Conservation (phyloP, 106 monocot genomes). For the Iris macrosiphon region DNA sequence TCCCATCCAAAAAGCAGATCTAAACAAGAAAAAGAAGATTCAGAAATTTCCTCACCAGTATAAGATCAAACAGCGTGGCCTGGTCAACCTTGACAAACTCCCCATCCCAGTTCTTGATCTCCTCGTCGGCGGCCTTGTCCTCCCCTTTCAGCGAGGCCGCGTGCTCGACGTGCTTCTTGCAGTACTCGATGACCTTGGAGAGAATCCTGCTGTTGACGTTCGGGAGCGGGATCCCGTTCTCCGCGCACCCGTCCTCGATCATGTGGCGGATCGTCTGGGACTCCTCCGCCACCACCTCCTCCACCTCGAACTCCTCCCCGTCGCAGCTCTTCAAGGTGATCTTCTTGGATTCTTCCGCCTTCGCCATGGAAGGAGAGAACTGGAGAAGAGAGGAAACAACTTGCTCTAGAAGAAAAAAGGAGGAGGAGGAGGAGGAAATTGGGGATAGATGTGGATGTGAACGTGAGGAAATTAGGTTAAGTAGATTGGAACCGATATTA, state of each 20-base stretch:
- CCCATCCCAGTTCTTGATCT: constrained; percentile 14
- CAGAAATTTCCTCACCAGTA: too few species aligned
- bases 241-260: constrained; percentile 54
- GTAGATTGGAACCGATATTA: too few species aligned
- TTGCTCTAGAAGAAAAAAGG: too few species aligned
- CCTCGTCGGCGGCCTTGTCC: constrained; percentile 9
- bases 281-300: constrained; percentile 28
- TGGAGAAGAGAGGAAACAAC: too few species aligned
- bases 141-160: neutral
- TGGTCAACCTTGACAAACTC: constrained; percentile 24
- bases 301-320: constrained; percentile 40
- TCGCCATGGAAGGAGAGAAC: too few species aligned
- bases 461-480: too few species aligned
- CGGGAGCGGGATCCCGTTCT: constrained; percentile 43
- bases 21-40: too few species aligned
- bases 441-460: too few species aligned
- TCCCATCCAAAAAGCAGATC: too few species aligned
- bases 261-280: constrained; percentile 45
- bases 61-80: constrained; percentile 18
- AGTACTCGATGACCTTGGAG: constrained; percentile 61
- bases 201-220: constrained; percentile 47
- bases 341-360: constrained; percentile 17
- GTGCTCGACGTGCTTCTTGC: constrained; percentile 56
- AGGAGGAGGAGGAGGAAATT: too few species aligned
- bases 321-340: constrained; percentile 34